These are phyloP conservation scores for Trichophyton equinum DNA, from an alignment of 2,329 filamentous ascomycete species.

Conservation along the genomic window DNA sequence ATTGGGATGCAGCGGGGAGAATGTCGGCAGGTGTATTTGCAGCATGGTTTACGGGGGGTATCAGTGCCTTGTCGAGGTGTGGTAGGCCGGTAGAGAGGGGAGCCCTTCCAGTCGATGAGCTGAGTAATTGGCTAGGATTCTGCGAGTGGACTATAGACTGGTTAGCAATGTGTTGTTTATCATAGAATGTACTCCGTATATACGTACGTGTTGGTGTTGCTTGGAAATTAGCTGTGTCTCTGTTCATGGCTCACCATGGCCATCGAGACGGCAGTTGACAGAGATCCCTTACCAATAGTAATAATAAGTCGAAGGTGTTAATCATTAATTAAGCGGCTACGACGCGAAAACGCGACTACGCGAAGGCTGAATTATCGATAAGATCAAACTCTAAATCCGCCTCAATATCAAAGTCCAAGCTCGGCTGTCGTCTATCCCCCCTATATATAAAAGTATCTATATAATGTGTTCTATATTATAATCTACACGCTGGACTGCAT, in stretches of 20 bases:
- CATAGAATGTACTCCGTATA: background rate
- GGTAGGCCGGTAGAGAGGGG: slow-evolving; percentile 45
- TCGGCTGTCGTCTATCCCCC: background rate
- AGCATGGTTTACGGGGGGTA: background rate
- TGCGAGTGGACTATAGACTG: background rate
- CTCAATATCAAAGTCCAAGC: background rate
- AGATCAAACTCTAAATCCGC: background rate
- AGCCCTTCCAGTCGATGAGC: background rate
- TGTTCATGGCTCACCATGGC: slow-evolving; percentile 5
- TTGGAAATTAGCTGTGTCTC: slow-evolving; percentile 23
- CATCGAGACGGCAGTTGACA: background rate
- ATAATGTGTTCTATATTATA: background rate
- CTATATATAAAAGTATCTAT: background rate
- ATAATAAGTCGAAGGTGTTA: background rate
- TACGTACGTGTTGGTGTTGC: slow-evolving; percentile 22
- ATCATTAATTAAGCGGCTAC: background rate
- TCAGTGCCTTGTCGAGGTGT: slow-evolving; percentile 35
- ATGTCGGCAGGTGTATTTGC: background rate
- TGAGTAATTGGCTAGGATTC: background rate
- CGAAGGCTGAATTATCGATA: background rate
- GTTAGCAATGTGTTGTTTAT: background rate
- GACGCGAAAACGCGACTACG: background rate
- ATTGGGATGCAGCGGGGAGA: background rate
- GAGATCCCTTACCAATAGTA: too few relatives aligned
- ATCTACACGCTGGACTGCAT: background rate